Percentiles rank a stretch among this genome's conserved stretches.
Evolutionary conservation across 768 basidiomycete species (phyloP).

Genomic region (Auricularia sp.): DNA sequence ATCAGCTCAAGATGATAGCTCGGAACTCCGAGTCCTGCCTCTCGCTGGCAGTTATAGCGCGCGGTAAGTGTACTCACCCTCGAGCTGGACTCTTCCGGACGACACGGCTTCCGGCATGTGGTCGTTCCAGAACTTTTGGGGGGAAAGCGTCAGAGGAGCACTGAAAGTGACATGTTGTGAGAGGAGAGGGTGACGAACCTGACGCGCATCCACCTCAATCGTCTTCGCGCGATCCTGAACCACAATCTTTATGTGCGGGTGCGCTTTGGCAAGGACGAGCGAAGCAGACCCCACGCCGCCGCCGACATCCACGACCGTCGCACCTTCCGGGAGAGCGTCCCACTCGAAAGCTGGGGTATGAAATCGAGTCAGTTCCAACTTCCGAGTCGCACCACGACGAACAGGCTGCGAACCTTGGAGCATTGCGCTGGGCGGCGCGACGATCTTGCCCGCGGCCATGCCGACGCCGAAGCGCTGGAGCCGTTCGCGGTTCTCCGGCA

Average conservation of each 20-base stretch:
- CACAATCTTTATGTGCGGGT: slow-evolving; percentile 9
- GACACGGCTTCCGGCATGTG: slow-evolving; percentile 5
- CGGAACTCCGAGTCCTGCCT: too few species aligned
- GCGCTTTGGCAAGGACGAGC: slow-evolving; percentile 6
- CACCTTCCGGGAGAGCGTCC: slow-evolving; percentile 7
- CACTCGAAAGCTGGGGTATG: background rate
- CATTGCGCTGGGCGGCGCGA: background rate
- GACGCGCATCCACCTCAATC: slow-evolving; percentile 7
- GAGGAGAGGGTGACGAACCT: background rate
- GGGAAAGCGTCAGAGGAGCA: background rate
- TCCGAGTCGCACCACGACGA: background rate
- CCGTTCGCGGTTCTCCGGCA: slow-evolving; percentile 18
- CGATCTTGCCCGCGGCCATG: slow-evolving; percentile 15
- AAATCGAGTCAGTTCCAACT: too few species aligned
- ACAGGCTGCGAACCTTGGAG: background rate
- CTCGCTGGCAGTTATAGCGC: background rate
- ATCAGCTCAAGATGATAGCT: too few species aligned
- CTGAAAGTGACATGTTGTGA: background rate
- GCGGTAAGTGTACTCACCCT: slow-evolving; percentile 1
- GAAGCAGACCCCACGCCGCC: slow-evolving; percentile 12
- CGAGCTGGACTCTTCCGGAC: slow-evolving; percentile 5
- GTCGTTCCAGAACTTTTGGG: slow-evolving; percentile 5
- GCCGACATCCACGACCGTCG: slow-evolving; percentile 17
- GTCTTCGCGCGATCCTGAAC: slow-evolving; percentile 15
- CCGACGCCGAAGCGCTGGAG: slow-evolving; percentile 23